Conservation (phyloP, 495 filamentous ascomycete genomes). For the Penicillium bialowiezense region DNA sequence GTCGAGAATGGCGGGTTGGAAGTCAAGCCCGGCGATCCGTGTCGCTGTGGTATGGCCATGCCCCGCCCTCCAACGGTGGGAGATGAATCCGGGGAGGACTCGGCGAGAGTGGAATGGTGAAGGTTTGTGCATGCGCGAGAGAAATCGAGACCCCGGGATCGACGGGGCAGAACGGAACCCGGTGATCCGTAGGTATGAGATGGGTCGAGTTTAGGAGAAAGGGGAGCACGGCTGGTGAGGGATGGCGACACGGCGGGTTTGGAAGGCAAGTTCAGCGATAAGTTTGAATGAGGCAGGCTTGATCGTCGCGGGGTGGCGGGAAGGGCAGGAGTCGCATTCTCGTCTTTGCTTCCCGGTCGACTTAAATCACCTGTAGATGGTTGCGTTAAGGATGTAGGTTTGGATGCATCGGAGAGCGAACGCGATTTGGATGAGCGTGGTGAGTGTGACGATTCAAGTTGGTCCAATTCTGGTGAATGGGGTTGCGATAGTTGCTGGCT, state of each 20-base stretch:
- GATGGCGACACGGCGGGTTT: constrained; percentile 52
- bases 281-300: constrained; percentile 56
- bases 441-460: constrained; percentile 4
- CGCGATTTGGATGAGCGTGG: constrained; percentile 36
- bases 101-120: constrained; percentile 91
- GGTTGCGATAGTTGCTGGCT: constrained; percentile 39
- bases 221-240: constrained; percentile 61
- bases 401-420: constrained; percentile 45
- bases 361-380: constrained; percentile 26
- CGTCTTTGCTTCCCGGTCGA: constrained; percentile 66
- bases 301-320: constrained; percentile 66
- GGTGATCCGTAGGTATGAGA: constrained; percentile 80
- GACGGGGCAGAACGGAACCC: constrained; percentile 77
- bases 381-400: constrained; percentile 26
- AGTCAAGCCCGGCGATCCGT: constrained; percentile 46
- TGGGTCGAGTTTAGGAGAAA: constrained; percentile 82
- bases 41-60: constrained; percentile 71
- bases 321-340: constrained; percentile 59
- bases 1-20: constrained; percentile 38
- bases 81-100: constrained; percentile 90
- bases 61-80: constrained; percentile 78
- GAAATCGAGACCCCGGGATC: constrained; percentile 86
- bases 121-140: constrained; percentile 92
- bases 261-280: constrained; percentile 73
- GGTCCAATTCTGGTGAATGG: constrained; percentile 18